Base-by-base conservation (phyloP, 2,329 filamentous ascomycete species). In the Cytospora chrysosperma region DNA sequence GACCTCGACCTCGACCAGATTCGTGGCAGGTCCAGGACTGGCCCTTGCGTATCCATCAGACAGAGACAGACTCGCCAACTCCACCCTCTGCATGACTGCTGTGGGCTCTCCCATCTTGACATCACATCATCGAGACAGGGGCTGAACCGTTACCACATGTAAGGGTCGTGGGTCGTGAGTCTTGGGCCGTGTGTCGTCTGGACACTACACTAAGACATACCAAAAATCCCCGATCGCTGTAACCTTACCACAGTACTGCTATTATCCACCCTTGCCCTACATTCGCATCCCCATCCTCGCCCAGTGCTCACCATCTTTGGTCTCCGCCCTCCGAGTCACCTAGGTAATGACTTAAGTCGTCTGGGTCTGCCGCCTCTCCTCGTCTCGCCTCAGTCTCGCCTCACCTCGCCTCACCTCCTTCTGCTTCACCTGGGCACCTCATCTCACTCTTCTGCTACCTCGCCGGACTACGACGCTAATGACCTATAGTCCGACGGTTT, bases 291-390 rank as follows among this genome's bases (percentile, higher is more conserved):
- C 32, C 32, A 34, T 34, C 32, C 32, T 34, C 32, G 51, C 28
- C 27, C 59, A 61, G 51, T 49, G 37, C 59, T 61, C 59, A 34
- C 59, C 53, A 61, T 49, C n/a, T 49, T 43, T 50, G 59, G 59
- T 49, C 51, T 53, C 52, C 37, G 51, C 51, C 59, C 32, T 32
- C 51, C 51, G 54, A 47, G 59, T n/a, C n/a, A n/a, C n/a, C n/a
- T n/a, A n/a, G n/a, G n/a, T 61, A 51, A 55, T 55, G 59, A 61
- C 59, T 61, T 61, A 61, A 61, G 59, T 61, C 59, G 30, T 61
- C 59, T 5, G 27, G 24, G 59, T 61, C 59, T 13, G 43, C 43
- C 59, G 54, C 59, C 59, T 61, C 51, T 49, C 51, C 51, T 61
- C 58, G 54, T 50, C 26, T n/a, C n/a, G n/a, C n/a, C n/a, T n/a